These are phyloP conservation scores for Amylostereum chailletii DNA, from an alignment of 1,284 basidiomycete genomes.

Conservation along the genomic window DNA sequence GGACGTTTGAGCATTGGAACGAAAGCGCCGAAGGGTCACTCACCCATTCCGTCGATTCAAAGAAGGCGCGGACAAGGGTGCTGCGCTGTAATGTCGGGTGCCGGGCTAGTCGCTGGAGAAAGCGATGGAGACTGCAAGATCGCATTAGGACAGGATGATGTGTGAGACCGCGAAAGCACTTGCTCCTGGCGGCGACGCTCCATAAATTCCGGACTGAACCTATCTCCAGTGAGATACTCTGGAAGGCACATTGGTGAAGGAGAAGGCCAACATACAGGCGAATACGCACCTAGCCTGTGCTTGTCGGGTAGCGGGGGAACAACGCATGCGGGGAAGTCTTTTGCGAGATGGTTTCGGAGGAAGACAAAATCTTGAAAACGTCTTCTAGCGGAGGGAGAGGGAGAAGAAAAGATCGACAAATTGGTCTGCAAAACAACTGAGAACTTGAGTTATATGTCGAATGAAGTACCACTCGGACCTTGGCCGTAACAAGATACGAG, in stretches of 20 bases:
- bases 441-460: neutral
- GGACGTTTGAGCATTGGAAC: slow-evolving; percentile 5
- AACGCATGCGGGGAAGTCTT: slow-evolving; percentile 94
- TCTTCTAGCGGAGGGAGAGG: slow-evolving; percentile 68
- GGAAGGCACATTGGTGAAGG: slow-evolving; percentile 5
- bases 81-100: slow-evolving; percentile 95
- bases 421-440: slow-evolving; percentile 52
- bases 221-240: slow-evolving; percentile 97
- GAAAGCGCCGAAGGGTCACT: slow-evolving; percentile 15
- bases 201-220: slow-evolving; percentile 96
- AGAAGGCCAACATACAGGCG: slow-evolving; percentile 9
- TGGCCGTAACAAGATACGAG: slow-evolving; percentile 86
- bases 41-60: slow-evolving; percentile 98
- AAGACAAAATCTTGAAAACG: slow-evolving; percentile 98
- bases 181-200: slow-evolving; percentile 87
- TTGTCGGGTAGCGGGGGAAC: slow-evolving; percentile 96
- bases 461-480: slow-evolving; percentile 43
- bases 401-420: slow-evolving; percentile 69
- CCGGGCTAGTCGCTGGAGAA: slow-evolving; percentile 82
- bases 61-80: slow-evolving; percentile 83
- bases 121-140: slow-evolving; percentile 74
- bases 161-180: slow-evolving; percentile 21
- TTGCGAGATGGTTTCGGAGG: slow-evolving; percentile 79
- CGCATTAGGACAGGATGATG: slow-evolving; percentile 4
- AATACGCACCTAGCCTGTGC: slow-evolving; percentile 76